These are phyloP conservation scores for Chiua virens DNA, from an alignment of 768 basidiomycete genomes.

Conservation along the genomic window DNA sequence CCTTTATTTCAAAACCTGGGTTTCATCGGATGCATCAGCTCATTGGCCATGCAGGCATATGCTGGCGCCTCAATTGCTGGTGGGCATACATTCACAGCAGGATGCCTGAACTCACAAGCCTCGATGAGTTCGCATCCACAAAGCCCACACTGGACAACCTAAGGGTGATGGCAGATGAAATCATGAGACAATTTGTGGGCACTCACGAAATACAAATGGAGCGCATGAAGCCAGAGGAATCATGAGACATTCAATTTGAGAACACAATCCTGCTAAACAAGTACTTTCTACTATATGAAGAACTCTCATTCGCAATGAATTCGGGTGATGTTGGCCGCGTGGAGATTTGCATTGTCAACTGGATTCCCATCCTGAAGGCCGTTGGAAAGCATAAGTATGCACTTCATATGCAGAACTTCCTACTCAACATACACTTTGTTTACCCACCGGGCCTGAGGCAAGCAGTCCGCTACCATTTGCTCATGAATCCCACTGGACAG, in stretches of 20 bases:
- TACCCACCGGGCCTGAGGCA: not conserved
- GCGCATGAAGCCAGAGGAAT: not conserved
- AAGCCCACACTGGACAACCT: conserved; percentile 25
- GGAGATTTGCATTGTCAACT: conserved; percentile 23
- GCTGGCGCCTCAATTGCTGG: conserved; percentile 32
- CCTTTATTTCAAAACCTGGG: conserved; percentile 24
- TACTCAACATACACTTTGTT: not conserved
- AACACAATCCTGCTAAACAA: conserved; percentile 34
- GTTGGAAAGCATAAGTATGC: conserved; percentile 39
- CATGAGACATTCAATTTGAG: conserved; percentile 34
- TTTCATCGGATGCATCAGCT: conserved; percentile 39
- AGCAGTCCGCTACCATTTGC: conserved; percentile 14
- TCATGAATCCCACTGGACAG: conserved; percentile 38
- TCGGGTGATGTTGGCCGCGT: conserved; percentile 32
- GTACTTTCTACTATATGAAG: conserved; percentile 41
- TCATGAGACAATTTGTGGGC: conserved; percentile 5
- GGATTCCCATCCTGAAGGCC: conserved; percentile 30
- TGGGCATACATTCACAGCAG: conserved; percentile 1
- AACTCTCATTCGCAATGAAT: conserved; percentile 36
- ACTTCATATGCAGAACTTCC: conserved; percentile 25
- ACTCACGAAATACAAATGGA: not conserved
- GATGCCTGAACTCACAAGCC: conserved; percentile 4
- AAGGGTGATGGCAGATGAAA: conserved; percentile 22
- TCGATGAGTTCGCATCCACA: conserved; percentile 12
- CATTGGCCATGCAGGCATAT: conserved; percentile 31